Conservation (phyloP, 352 stramenopile species). For the Phytophthora pinifolia region DNA sequence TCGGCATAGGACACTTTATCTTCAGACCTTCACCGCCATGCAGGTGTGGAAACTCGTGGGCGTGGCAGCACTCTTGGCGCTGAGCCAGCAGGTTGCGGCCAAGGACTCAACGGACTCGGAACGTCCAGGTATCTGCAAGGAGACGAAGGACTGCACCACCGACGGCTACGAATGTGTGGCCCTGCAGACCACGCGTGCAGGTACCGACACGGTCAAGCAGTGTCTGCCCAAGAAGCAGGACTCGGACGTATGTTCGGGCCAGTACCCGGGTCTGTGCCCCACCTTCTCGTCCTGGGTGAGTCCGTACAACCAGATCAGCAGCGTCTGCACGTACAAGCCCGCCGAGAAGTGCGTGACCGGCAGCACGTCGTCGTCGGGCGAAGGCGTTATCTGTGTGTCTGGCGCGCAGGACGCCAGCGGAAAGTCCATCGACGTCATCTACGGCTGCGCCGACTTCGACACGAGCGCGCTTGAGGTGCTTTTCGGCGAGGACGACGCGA, state of each 20-base stretch:
- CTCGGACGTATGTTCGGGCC: conserved; percentile 61
- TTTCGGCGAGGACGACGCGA: conserved; percentile 61
- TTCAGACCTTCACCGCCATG: conserved; percentile 28
- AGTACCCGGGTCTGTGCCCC: conserved; percentile 63
- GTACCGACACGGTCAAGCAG: conserved; percentile 67
- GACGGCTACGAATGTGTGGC: conserved; percentile 65
- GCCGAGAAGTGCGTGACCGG: conserved; percentile 61
- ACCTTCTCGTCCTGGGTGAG: conserved; percentile 68
- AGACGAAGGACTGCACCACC: conserved; percentile 51
- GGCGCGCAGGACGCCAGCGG: conserved; percentile 42
- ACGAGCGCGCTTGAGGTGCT: conserved; percentile 46
- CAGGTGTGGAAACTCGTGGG: conserved; percentile 40
- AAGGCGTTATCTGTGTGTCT: conserved; percentile 50
- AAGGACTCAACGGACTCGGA: conserved; percentile 28
- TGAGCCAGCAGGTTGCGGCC: conserved; percentile 35
- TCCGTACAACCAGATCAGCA: conserved; percentile 76
- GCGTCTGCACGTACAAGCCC: conserved; percentile 75
- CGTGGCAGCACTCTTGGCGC: conserved; percentile 34
- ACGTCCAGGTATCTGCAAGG: conserved; percentile 55
- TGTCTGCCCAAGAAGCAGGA: conserved; percentile 65
- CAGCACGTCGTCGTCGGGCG: conserved; percentile 44
- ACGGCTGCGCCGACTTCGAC: conserved; percentile 74
- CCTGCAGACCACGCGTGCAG: conserved; percentile 63
- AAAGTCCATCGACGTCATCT: conserved; percentile 57
- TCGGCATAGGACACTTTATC: conserved; percentile 19